These are phyloP conservation scores for Paecilomyces sp. DNA, from an alignment of 2,329 filamentous ascomycete genomes.

Conservation along the genomic window DNA sequence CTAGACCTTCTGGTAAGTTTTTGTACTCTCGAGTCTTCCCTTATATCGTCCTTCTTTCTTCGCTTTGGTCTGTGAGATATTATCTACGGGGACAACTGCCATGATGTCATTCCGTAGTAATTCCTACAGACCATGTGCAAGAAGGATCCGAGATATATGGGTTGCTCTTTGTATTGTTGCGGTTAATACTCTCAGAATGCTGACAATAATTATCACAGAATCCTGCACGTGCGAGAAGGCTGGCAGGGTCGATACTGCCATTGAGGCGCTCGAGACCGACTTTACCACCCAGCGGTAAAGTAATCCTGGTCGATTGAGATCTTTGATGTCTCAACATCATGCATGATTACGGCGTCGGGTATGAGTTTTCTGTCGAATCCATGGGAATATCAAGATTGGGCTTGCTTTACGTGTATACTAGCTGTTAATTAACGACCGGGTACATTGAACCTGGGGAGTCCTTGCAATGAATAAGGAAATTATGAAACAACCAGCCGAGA, in stretches of 20 bases:
- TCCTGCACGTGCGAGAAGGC: slow-evolving; percentile 80
- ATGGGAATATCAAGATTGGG: not conserved
- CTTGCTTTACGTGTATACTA: not conserved
- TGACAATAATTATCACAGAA: slow-evolving; percentile 30
- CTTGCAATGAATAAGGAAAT: not conserved
- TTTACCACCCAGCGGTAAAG: slow-evolving; percentile 63
- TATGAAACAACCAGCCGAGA: no score
- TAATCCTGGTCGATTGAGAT: not conserved
- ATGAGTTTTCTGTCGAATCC: not conserved
- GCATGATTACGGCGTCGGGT: not conserved
- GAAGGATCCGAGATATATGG: not conserved
- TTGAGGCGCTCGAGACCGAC: slow-evolving; percentile 63
- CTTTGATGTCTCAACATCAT: not conserved
- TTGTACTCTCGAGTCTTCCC: not conserved
- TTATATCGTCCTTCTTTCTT: slow-evolving; percentile 4
- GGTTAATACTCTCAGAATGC: not conserved
- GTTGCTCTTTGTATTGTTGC: slow-evolving; percentile 2
- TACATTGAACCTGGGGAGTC: not conserved
- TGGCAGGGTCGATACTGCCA: slow-evolving; percentile 53
- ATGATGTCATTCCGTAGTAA: slow-evolving; percentile 1
- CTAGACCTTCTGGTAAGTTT: slow-evolving; percentile 60
- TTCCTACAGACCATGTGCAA: not conserved
- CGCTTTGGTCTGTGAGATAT: not conserved
- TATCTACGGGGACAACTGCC: not conserved
- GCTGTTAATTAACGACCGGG: not conserved